A percentile compares a stretch with the other conserved stretches of the same genome.
Conservation (phyloP, 2,329 filamentous ascomycete species). For the Xylariaceae sp. region DNA sequence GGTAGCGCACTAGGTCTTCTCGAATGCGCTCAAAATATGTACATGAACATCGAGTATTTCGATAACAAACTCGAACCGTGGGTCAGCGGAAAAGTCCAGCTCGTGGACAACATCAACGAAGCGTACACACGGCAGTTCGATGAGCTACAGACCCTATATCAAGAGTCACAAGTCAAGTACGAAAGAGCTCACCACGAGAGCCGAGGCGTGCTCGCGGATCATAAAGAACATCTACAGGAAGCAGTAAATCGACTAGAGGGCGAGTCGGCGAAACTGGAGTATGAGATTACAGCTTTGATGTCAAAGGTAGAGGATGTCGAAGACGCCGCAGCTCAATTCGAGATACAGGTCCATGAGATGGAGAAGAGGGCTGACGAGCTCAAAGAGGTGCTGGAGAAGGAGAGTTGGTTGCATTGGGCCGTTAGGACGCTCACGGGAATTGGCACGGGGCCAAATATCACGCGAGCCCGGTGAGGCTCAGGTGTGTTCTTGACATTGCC, state of each 20-base stretch:
- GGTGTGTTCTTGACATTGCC: no score
- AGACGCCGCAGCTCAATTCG: slow-evolving; percentile 75
- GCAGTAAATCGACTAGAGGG: slow-evolving; percentile 76
- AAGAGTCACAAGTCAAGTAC: slow-evolving; percentile 68
- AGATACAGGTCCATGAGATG: slow-evolving; percentile 70
- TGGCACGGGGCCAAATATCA: slow-evolving; percentile 58
- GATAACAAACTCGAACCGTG: slow-evolving; percentile 56
- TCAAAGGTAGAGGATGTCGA: slow-evolving; percentile 85
- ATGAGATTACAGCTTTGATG: slow-evolving; percentile 79
- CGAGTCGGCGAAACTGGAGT: slow-evolving; percentile 81
- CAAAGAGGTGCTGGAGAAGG: slow-evolving; percentile 60
- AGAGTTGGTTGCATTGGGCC: slow-evolving; percentile 64
- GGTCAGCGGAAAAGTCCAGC: slow-evolving; percentile 56
- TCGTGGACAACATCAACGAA: slow-evolving; percentile 59
- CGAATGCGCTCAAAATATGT: slow-evolving; percentile 56
- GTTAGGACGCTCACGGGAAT: slow-evolving; percentile 60
- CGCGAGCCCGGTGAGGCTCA: slow-evolving; percentile 24
- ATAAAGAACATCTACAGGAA: slow-evolving; percentile 67
- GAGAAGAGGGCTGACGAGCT: slow-evolving; percentile 64
- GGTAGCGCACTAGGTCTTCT: slow-evolving; percentile 32
- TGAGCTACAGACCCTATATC: slow-evolving; percentile 65
- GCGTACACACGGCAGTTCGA: slow-evolving; percentile 62
- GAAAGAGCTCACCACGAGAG: slow-evolving; percentile 65
- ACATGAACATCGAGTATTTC: slow-evolving; percentile 51
- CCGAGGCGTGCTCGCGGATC: slow-evolving; percentile 66